Conservation (phyloP, 2,329 filamentous ascomycete species). For the Penicillium sp. region DNA sequence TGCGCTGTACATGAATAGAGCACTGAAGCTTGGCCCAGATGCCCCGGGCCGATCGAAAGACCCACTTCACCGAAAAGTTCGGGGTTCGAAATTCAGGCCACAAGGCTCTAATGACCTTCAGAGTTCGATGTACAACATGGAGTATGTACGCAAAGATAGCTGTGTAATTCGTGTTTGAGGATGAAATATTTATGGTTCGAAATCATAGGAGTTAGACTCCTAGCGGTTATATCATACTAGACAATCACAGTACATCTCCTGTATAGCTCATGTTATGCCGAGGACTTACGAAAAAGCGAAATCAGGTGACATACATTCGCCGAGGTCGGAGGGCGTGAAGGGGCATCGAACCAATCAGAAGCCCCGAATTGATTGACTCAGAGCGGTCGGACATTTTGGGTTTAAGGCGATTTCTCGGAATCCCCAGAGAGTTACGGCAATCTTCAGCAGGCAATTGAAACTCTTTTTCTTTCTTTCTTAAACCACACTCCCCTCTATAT, state of each 20-base stretch:
- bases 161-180: too few species aligned
- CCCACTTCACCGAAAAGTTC: conserved; percentile 2
- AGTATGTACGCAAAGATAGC: too few species aligned
- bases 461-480: conserved; percentile 23
- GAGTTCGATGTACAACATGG: too few species aligned
- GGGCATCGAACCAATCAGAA: conserved; percentile 25
- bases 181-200: too few species aligned
- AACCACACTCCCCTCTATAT: conserved; percentile 18
- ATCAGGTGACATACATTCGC: conserved; percentile 23
- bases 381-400: conserved; percentile 22
- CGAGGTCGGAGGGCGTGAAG: conserved; percentile 33
- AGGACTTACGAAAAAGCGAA: conserved; percentile 8
- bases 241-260: too few species aligned
- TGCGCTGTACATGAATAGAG: not conserved
- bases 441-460: conserved; percentile 25
- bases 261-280: not conserved
- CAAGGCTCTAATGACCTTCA: not conserved
- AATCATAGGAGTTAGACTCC: too few species aligned
- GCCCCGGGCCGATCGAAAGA: conserved; percentile 4
- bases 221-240: too few species aligned
- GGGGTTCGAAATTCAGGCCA: conserved; percentile 1
- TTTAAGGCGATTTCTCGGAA: conserved; percentile 23
- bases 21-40: conserved; percentile 2
- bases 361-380: conserved; percentile 27
- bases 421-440: conserved; percentile 23